Conservation (phyloP, 352 stramenopile genomes). For the Pythium dissotocum region DNA sequence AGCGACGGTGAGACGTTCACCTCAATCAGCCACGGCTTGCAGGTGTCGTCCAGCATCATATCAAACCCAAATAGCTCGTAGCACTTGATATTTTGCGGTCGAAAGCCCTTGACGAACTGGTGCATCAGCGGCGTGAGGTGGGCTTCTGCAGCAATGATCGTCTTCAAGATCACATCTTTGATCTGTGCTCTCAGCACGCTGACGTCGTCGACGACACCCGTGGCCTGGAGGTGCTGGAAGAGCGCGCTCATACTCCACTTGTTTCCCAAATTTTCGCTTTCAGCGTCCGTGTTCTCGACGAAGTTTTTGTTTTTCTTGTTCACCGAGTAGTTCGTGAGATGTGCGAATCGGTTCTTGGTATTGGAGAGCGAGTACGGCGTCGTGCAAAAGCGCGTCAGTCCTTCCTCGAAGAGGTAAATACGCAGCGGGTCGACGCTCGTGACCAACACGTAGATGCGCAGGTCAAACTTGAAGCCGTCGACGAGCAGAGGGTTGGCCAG, state of each 20-base stretch:
- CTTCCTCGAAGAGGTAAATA: conserved; percentile 87
- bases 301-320: conserved; percentile 69
- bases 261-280: conserved; percentile 49
- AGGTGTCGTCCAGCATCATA: conserved; percentile 61
- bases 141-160: conserved; percentile 64
- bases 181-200: conserved; percentile 41
- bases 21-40: conserved; percentile 71
- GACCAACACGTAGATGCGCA: conserved; percentile 88
- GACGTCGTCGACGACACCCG: conserved; percentile 37
- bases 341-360: conserved; percentile 64
- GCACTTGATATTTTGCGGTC: conserved; percentile 36
- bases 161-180: conserved; percentile 64
- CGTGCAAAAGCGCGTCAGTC: conserved; percentile 83
- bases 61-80: conserved; percentile 83
- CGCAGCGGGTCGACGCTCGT: conserved; percentile 85
- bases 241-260: conserved; percentile 73
- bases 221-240: conserved; percentile 38
- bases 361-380: conserved; percentile 67
- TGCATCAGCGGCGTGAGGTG: conserved; percentile 62
- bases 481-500: conserved; percentile 73
- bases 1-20: conserved; percentile 79
- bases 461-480: conserved; percentile 89
- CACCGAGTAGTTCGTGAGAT: conserved; percentile 80
- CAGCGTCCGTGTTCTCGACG: conserved; percentile 53
- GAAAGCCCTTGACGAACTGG: conserved; percentile 51